Evolutionary conservation across 75 land plant genomes (phyloP), one percentile per base, ranked within the genome.

Genomic region (Picea glauca): DNA sequence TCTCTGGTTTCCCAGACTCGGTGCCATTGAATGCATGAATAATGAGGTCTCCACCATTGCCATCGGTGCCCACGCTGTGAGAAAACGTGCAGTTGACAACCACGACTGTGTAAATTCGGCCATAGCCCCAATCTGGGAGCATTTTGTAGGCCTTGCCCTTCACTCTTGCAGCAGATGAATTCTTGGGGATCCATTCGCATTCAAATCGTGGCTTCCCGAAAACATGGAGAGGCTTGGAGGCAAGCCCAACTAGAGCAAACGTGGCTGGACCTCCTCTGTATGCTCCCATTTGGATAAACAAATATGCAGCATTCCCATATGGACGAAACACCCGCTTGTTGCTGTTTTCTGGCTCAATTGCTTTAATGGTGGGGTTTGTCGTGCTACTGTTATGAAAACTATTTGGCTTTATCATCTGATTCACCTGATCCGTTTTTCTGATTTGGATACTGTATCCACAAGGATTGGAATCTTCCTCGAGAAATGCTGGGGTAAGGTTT

Each of bases 61-160:
- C 82, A 75, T 88, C 93, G 7, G 23, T 32, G 30, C 89, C 91
- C 23, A 90, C 90, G 26, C 74, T 78, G 3, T 68, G 15, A 9
- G 83, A 43, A 73, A 96, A 96, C 1, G 91, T 90, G 82, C 98
- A 96, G 79, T 90, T 93, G 74, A 95, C 79, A 68, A 89, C 88
- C 43, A 96, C 93, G 14, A 88, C 94, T 4, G 93, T 92, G 89
- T 96, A 96, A 76, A 96, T 92, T 4, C 93, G 86, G 76, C 99
- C 92, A 80, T 93, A 93, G 67, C 97, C 99, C 90, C 91, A 90
- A 61, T 96, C 99, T 4, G 97, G 91, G 50, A 94, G 90, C 74
- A 92, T 86, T 79, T 89, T 96, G 74, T 58, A 61, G 30, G 88
- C 92, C 43, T 8, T 21, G 46, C 86, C 78, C 30, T 83, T 26